Evolutionary conservation across 2,329 filamentous ascomycete genomes (phyloP), one percentile per base, ranked within the genome.

Genomic region (Anthostomella pinea): DNA sequence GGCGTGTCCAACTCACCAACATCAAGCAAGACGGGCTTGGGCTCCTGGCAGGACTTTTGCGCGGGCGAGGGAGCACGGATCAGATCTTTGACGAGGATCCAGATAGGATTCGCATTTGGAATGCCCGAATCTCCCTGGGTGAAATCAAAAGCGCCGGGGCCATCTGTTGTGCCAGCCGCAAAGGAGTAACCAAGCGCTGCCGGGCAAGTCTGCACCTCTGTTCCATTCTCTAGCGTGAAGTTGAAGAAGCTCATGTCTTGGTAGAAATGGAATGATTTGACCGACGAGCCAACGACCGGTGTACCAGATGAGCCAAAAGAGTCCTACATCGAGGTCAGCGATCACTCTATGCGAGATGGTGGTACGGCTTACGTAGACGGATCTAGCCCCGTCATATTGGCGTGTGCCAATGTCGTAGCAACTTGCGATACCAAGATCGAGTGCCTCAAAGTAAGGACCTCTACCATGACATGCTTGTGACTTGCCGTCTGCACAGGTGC

Each of bases 161-260:
- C 87, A 53, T 96, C 90, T 0, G 86, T 86, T 0, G 90, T 96
- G 14, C 90, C 90, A 3, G 85, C 90, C 1, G 89, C 89, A 56
- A 96, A 96, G 1, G 85, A 87, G 58, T 91, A 91, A 3, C 90
- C 90, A 36, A 96, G 68, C 1, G 88, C 88, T 1, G 88, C 89
- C 11, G 88, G 83, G 53, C 90, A 95, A 0, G 89, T 95, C 24
- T 69, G 72, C 14, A 83, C 85, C 30, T 69, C 65, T 2, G 79
- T 81, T 34, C 85, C 84, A 53, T 94, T 89, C 3, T 79, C 73
- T 5, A 90, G 75, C 8, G 69, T 67, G 56, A 95, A 93, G 1
- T 70, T 73, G 59, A 83, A 91, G 48, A 78, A 77, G 16, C 78
- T 75, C 68, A 95, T 82, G 60, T 95, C 79, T 33, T 85, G 78